Conservation (phyloP, 1,139 yeast genomes). For the Pichia sp. region DNA sequence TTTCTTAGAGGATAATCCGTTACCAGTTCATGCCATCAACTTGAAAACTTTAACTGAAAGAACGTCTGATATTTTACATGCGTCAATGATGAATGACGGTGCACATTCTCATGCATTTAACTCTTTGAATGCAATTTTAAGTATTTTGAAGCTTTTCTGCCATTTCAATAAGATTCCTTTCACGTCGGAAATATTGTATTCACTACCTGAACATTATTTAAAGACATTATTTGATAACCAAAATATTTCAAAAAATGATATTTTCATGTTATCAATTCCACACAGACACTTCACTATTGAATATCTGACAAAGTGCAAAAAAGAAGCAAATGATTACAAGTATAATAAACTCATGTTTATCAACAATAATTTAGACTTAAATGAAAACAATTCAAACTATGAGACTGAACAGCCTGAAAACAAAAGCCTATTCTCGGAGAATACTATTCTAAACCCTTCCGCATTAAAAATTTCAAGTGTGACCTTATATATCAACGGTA, state of each 20-base stretch:
- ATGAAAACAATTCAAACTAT: neutral
- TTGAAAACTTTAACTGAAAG: conserved; percentile 54
- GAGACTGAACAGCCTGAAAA: neutral
- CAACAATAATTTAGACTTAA: conserved; percentile 19
- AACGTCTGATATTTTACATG: conserved; percentile 61
- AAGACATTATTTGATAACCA: conserved; percentile 17
- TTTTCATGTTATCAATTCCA: conserved; percentile 18
- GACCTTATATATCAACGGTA: conserved; percentile 15
- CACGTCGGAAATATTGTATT: conserved; percentile 44
- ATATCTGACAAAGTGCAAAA: conserved; percentile 9
- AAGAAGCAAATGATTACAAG: conserved; percentile 8
- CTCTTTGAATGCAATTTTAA: conserved; percentile 33
- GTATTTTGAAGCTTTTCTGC: conserved; percentile 46
- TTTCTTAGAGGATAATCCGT: conserved; percentile 17
- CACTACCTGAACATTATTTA: conserved; percentile 32
- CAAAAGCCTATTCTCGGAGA: conserved; percentile 17
- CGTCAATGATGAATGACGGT: conserved; percentile 33
- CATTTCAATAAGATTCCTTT: conserved; percentile 42
- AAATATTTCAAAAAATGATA: conserved; percentile 13
- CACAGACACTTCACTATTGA: conserved; percentile 15
- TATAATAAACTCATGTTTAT: conserved; percentile 19
- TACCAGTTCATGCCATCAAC: conserved; percentile 46
- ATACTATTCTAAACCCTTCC: conserved; percentile 22
- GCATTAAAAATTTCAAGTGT: conserved; percentile 19
- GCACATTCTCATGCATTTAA: conserved; percentile 8